Base-by-base conservation (phyloP, 1,284 basidiomycete genomes). In the Pholiota adiposa region DNA sequence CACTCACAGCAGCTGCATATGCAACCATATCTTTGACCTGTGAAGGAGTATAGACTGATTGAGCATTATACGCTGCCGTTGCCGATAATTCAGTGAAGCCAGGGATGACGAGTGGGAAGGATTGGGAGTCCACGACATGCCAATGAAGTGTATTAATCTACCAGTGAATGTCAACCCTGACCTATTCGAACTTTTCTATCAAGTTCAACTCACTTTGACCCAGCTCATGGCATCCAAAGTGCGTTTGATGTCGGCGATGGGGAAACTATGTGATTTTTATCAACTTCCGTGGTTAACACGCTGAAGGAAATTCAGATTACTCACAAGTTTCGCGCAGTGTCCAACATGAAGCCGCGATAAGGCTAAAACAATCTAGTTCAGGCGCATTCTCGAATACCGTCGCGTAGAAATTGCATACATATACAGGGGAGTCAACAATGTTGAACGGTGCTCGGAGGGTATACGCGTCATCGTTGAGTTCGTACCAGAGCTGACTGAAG, bases 201-300 rank as follows among this genome's bases (percentile, higher is more conserved):
- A 36, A 23, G 29, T 43, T 29, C 23, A 8, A 19, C 66, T 87
- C 79, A 93, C 86, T 79, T 97, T 97, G 65, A 91, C 90, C 83
- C 85, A 87, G 61, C 88, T 88, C 93, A 96, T 95, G 1, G 90
- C 87, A 65, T 95, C 90, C 18, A 97, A 72, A 6, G 89, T 90
- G 31, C 88, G 83, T 59, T 88, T 81, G 68, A 96, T 84, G 65
- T 90, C 87, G 0, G 70, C 51, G 6, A 89, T 79, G 0, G 89
- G 82, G 75, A 88, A 92, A 70, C 89, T 90, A 60, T 1, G 21
- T 38, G 3, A 52, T 33, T 14, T 33, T 56, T 51, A 51, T 43
- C 31, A 40, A n/a, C 8, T 9, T 16, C 3, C 36, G 38, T 1
- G 48, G 4, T 36, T 18, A 40, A 14, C 16, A 14, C n/a, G 25